A percentile compares a stretch with the other conserved stretches of the same genome.
Evolutionary conservation across 805 yeast species (phyloP).

Genomic region (Metschnikowia similis): DNA sequence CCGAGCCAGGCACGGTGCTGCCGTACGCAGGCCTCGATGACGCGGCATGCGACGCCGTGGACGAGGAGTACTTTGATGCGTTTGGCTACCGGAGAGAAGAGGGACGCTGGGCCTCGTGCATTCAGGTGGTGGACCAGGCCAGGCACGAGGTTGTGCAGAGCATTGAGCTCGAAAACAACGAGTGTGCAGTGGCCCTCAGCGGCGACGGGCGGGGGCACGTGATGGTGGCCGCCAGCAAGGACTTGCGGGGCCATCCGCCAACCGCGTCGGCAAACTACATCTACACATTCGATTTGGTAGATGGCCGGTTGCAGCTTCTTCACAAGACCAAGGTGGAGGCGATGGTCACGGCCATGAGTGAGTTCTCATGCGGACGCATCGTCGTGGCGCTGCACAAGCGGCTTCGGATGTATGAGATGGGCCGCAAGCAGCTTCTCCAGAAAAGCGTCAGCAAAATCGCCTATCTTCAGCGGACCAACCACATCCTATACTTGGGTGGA

Average conservation of each 20-base stretch:
- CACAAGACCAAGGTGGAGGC: constrained; percentile 59
- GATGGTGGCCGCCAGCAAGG: constrained; percentile 41
- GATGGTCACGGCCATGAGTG: constrained; percentile 44
- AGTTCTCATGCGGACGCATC: constrained; percentile 52
- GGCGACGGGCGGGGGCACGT: constrained; percentile 32
- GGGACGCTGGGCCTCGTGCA: constrained; percentile 48
- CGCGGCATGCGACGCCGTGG: constrained; percentile 23
- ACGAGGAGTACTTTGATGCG: constrained; percentile 39
- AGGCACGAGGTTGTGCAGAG: constrained; percentile 35
- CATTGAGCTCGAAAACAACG: constrained; percentile 41
- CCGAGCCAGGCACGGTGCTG: constrained; percentile 37
- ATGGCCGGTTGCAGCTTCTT: constrained; percentile 37
- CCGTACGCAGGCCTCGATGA: constrained; percentile 19
- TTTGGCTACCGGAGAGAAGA: constrained; percentile 35
- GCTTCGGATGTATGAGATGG: constrained; percentile 65
- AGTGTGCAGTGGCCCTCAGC: constrained; percentile 40
- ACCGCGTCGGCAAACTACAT: constrained; percentile 25
- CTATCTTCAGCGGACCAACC: constrained; percentile 45
- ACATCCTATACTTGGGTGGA: constrained; percentile 49
- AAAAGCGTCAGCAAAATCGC: constrained; percentile 52
- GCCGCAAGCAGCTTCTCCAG: constrained; percentile 71
- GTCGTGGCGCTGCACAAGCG: constrained; percentile 53
- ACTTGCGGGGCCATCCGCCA: constrained; percentile 27
- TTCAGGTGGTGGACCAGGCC: constrained; percentile 44
- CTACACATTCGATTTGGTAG: constrained; percentile 35